Base-by-base conservation (phyloP, 1,284 basidiomycete genomes). In the Afroboletus lepidellus region DNA sequence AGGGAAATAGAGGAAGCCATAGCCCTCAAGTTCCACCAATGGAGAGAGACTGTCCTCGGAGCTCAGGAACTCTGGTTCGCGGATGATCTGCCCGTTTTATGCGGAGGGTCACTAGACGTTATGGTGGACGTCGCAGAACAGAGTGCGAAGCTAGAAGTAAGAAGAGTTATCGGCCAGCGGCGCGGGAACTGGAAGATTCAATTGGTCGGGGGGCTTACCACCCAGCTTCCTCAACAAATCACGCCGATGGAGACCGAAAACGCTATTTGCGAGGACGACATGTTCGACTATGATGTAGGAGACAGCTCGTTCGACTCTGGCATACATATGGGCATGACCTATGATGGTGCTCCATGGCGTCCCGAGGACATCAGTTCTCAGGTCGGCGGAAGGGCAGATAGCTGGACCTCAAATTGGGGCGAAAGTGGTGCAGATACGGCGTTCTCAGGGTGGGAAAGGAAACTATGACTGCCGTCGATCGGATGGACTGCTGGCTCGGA, bases 61-160 rank as follows among this genome's bases (percentile, higher is more conserved):
- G 58, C 87, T 6, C 78, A 82, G 47, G 85, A 91, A 57, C 66
- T 92, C 20, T 93, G 90, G 90, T 85, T 79, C 39, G 76, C 83
- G 51, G 70, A 72, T 6, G 75, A 81, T 6, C 70, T 92, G 36
- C 70, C 80, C 0, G 58, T 71, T 8, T 63, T 77, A n/a, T 92
- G 90, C 58, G 86, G 82, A 16, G 90, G 91, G 1, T 84, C 80
- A 73, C 72, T 87, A 9, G 84, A 86, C 51, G 57, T 79, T 33
- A 65, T 90, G 46, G 65, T 83, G 4, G 67, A 73, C 32, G 77
- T 77, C 0, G 70, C 81, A 2, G 78, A 81, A 48, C 66, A 69
- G 34, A 74, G 60, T 32, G 74, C 41, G 58, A 72, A 41, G 51
- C 37, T 66, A 51, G 46, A 57, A 16, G 21, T 69, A 18, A 51